Conservation (phyloP, 129 eudicot genomes). For the Ambrosia trifida region DNA sequence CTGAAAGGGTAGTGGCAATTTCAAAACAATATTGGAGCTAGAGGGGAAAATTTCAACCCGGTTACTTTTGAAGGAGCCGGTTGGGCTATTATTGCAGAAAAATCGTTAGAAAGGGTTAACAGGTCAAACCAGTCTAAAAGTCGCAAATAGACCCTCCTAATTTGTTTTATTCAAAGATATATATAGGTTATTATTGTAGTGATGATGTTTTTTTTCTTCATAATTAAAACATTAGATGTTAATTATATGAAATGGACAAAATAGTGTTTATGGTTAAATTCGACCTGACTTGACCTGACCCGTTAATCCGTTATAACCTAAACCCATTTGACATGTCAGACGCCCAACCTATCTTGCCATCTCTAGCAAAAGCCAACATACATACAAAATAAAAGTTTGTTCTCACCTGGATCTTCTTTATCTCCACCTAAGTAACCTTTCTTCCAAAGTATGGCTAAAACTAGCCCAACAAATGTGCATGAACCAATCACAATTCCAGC, state of each 20-base stretch:
- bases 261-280: not conserved
- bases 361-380: not conserved
- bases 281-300: not conserved
- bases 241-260: not conserved
- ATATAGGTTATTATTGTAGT: not conserved
- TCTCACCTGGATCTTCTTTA: slow-evolving; percentile 54
- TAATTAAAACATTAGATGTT: not conserved
- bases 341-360: not conserved
- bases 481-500: slow-evolving; percentile 68
- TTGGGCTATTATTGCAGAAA: not conserved
- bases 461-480: slow-evolving; percentile 33
- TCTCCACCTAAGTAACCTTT: slow-evolving; percentile 55
- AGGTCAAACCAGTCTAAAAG: not conserved
- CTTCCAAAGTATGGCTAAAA: slow-evolving; percentile 48
- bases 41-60: not conserved
- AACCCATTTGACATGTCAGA: not conserved
- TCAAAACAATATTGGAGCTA: not conserved
- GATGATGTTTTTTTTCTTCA: not conserved
- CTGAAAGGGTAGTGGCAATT: not conserved
- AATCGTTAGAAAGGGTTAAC: not conserved
- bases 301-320: not conserved
- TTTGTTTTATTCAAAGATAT: not conserved
- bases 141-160: not conserved
- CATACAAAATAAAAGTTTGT: slow-evolving; percentile 6
- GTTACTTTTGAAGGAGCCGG: not conserved